These are phyloP conservation scores for Neurospora terricola DNA, from an alignment of 495 filamentous ascomycete species.

Conservation along the genomic window DNA sequence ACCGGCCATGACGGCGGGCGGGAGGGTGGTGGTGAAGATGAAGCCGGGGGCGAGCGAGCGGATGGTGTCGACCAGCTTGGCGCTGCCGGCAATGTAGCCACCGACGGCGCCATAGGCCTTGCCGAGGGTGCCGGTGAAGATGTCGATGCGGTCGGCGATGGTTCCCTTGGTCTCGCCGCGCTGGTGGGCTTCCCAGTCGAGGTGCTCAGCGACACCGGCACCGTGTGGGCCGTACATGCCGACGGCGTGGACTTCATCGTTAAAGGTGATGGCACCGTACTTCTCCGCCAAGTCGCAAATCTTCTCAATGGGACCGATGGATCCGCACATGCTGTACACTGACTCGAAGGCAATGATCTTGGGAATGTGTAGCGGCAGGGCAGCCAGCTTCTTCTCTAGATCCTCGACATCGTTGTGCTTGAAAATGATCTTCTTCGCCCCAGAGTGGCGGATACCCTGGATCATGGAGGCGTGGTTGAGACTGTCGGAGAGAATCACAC, in stretches of 20 bases:
- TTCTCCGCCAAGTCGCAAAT: slow-evolving; percentile 96
- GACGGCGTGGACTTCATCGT: slow-evolving; percentile 97
- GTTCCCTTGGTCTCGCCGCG: slow-evolving; percentile 65
- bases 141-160: slow-evolving; percentile 90
- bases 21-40: slow-evolving; percentile 96
- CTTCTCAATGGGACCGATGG: slow-evolving; percentile 86
- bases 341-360: slow-evolving; percentile 99
- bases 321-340: slow-evolving; percentile 98
- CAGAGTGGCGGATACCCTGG: slow-evolving; percentile 95
- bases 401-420: slow-evolving; percentile 92
- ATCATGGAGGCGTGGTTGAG: slow-evolving; percentile 99
- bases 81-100: slow-evolving; percentile 89
- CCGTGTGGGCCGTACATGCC: slow-evolving; percentile 98
- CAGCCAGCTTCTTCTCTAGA: slow-evolving; percentile 81
- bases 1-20: slow-evolving; percentile 93
- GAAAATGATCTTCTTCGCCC: slow-evolving; percentile 94
- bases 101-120: slow-evolving; percentile 98
- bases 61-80: slow-evolving; percentile 86
- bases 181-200: slow-evolving; percentile 77
- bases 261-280: slow-evolving; percentile 93
- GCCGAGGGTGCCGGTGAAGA: slow-evolving; percentile 93
- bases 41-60: slow-evolving; percentile 94
- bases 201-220: slow-evolving; percentile 92
- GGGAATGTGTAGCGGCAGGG: slow-evolving; percentile 69
- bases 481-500: slow-evolving; percentile 90